phyloP scores from a whole-genome alignment of 345 rosid species.

The Aquilaria sinensis region DNA sequence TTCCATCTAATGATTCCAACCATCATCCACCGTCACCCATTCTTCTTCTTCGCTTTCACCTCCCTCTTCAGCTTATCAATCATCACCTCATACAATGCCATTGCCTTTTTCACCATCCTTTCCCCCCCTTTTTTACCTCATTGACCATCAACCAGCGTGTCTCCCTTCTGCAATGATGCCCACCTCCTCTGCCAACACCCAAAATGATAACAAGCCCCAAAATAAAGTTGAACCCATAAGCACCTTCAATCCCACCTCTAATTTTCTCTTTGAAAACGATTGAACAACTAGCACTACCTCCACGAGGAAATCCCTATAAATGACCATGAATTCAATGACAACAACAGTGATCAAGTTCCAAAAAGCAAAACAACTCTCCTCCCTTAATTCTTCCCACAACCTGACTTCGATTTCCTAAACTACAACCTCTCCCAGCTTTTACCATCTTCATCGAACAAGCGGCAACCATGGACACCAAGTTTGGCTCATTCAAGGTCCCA shows the following conservation, averaged over 20 bases:
- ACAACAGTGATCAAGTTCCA: conserved; percentile 52
- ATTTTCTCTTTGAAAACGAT: conserved; percentile 53
- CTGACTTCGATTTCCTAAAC: not conserved
- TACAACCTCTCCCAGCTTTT: no score
- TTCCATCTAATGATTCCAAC: no score
- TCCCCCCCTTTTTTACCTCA: no score
- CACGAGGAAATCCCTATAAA: conserved; percentile 34
- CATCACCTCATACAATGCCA: no score
- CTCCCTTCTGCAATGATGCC: not conserved
- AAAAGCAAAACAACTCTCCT: conserved; percentile 57
- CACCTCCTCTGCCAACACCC: not conserved
- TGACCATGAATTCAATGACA: conserved; percentile 43
- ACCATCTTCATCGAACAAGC: no score
- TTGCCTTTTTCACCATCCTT: no score
- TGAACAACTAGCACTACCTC: conserved; percentile 41
- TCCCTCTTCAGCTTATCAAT: no score
- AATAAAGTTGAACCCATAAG: not conserved
- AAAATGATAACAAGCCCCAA: conserved; percentile 1
- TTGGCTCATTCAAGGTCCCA: no score
- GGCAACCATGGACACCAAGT: no score
- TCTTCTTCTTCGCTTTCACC: no score
- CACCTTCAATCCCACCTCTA: conserved; percentile 32
- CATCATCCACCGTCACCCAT: no score
- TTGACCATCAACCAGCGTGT: no score
- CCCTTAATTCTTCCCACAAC: conserved; percentile 18